Conservation (phyloP, 2,329 filamentous ascomycete genomes). For the Trichoderma hamatum region DNA sequence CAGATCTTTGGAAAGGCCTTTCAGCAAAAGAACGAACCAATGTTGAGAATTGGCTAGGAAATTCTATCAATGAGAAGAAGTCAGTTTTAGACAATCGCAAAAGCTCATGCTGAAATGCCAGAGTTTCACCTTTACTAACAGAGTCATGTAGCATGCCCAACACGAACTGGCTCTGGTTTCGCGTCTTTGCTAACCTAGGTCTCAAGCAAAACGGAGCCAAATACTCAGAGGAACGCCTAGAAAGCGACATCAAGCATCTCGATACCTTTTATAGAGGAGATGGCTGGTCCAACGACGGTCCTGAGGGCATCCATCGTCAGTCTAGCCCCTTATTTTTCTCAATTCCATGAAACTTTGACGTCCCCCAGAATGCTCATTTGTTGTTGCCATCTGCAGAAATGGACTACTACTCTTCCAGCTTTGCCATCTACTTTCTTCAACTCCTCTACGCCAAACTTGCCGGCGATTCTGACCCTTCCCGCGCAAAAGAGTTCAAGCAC, state of each 20-base stretch:
- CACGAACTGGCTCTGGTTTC: conserved; percentile 77
- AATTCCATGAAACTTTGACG: background rate
- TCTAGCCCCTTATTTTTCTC: background rate
- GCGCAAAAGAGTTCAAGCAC: conserved; percentile 69
- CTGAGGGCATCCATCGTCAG: conserved; percentile 70
- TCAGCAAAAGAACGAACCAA: conserved; percentile 64
- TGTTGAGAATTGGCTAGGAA: conserved; percentile 72
- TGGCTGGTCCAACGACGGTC: conserved; percentile 82
- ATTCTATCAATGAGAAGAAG: conserved; percentile 77
- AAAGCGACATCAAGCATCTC: conserved; percentile 75
- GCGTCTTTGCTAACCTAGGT: conserved; percentile 80
- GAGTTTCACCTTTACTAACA: background rate
- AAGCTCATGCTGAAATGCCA: background rate
- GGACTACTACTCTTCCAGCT: conserved; percentile 83
- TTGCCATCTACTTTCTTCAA: conserved; percentile 80
- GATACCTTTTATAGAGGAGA: conserved; percentile 81
- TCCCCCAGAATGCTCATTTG: background rate
- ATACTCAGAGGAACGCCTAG: conserved; percentile 69
- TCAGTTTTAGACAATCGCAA: conserved; percentile 34
- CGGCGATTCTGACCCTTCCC: conserved; percentile 64
- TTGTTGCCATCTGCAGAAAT: conserved; percentile 55
- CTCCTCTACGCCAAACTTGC: conserved; percentile 75
- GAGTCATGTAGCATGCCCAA: conserved; percentile 64
- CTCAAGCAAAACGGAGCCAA: conserved; percentile 73
- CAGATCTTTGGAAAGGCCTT: conserved; percentile 67